Conservation (phyloP, 306 rosid species). For the Fagus crenata region DNA sequence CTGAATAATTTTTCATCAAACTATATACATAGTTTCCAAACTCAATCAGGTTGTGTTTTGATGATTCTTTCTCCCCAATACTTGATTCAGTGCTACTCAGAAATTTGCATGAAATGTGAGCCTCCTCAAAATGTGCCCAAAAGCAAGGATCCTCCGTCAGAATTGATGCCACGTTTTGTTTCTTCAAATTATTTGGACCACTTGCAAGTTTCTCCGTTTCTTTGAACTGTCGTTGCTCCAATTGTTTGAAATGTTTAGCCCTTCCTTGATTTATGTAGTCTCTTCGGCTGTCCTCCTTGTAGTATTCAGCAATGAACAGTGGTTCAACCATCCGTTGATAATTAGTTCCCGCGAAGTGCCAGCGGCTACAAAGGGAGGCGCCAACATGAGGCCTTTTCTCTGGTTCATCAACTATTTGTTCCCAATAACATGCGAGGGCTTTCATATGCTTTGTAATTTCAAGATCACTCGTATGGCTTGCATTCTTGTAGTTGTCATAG, state of each 20-base stretch:
- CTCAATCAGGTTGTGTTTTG: conserved; percentile 1
- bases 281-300: not conserved
- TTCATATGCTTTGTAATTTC: conserved; percentile 9
- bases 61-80: not conserved
- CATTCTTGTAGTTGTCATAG: conserved; percentile 56
- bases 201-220: not conserved
- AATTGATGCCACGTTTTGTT: conserved; percentile 25
- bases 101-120: conserved; percentile 29
- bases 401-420: conserved; percentile 42
- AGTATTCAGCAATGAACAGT: conserved; percentile 52
- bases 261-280: conserved; percentile 33
- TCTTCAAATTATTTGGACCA: not conserved
- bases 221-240: conserved; percentile 38
- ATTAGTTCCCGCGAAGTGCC: conserved; percentile 47
- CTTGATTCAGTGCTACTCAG: not conserved
- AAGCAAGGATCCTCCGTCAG: conserved; percentile 70
- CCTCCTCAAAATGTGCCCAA: conserved; percentile 73
- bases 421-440: conserved; percentile 52
- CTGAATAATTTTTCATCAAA: conserved; percentile 34
- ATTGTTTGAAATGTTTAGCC: conserved; percentile 33
- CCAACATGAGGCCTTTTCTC: conserved; percentile 51
- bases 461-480: not conserved
- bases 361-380: conserved; percentile 15
- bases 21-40: conserved; percentile 51
- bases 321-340: conserved; percentile 76